Evolutionary conservation across 2,329 filamentous ascomycete species (phyloP), one percentile per base, ranked within the genome.

Genomic region (Dendryphion nanum): DNA sequence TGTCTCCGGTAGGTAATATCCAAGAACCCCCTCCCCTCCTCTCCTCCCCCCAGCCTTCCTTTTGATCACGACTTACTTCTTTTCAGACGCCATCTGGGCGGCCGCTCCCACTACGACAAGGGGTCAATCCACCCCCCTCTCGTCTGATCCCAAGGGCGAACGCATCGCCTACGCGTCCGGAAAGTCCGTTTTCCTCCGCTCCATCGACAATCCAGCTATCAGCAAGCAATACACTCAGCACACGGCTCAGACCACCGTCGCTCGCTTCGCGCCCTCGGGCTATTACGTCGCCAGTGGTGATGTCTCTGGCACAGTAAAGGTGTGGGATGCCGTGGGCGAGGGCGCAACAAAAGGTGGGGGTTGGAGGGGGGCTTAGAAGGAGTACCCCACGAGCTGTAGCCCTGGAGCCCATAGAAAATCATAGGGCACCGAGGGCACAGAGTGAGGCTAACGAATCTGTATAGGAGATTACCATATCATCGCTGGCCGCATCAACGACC

Each of bases 211-310:
- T 63, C 91, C 91, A 36, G 78, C 87, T 50, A 69, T 85, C 47
- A 83, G 83, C 66, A 89, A 86, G 61, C 90, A 98, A 68, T 98
- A 97, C 71, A 94, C 85, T 12, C 84, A 86, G 55, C 93, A 98
- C 72, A 95, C 88, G 32, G 78, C 86, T 31, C 78, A 84, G 46
- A 95, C 93, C 1, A 95, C 89, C 3, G 88, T 97, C 46, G 93
- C 93, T 31, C 86, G 89, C 38, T 97, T 98, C 73, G 81, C 91
- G 2, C 93, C 93, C 5, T 95, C 86, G 32, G 90, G 91, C 45
- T 97, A 89, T 76, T 97, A 95, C 64, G 79, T 97, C 44, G 93
- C 93, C 26, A 94, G 87, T 50, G 93, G 91, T 54, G 93, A 98
- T 70, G 80, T 82, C 10, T 82, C 85, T 1, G 93, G 93, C 35